Percentiles rank a stretch among this genome's conserved stretches.
Evolutionary conservation across 257 asterid species (phyloP).

Genomic region (Solanum chiquidenum): DNA sequence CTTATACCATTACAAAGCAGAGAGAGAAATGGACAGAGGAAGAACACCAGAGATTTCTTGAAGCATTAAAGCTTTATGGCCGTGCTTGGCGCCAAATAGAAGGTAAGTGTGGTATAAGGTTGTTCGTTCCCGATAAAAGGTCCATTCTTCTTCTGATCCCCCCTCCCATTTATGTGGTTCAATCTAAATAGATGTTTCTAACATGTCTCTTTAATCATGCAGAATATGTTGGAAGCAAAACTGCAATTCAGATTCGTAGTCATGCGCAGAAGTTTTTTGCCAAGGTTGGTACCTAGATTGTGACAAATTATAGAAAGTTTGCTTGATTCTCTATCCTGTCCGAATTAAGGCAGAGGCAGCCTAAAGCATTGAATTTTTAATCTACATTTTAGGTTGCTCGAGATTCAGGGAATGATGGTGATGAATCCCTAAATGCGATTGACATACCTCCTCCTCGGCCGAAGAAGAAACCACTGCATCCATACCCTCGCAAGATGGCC

Average conservation of each 20-base stretch:
- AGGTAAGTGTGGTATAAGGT: conserved; percentile 43
- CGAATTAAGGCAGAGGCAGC: background rate
- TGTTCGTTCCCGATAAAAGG: conserved; percentile 7
- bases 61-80: conserved; percentile 72
- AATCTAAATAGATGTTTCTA: background rate
- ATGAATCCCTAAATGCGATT: conserved; percentile 33
- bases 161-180: background rate
- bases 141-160: background rate
- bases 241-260: conserved; percentile 86
- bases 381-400: conserved; percentile 28
- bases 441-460: conserved; percentile 97
- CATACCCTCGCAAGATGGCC: conserved; percentile 70
- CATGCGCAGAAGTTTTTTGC: conserved; percentile 89
- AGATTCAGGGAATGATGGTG: conserved; percentile 44
- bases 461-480: conserved; percentile 73
- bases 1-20: conserved; percentile 75
- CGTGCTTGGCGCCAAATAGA: conserved; percentile 91
- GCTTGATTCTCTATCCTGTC: background rate
- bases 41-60: conserved; percentile 72
- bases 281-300: conserved; percentile 26
- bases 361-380: background rate
- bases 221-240: conserved; percentile 80
- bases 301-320: background rate
- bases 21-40: conserved; percentile 85
- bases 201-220: conserved; percentile 5